Percentiles rank a stretch among this genome's conserved stretches.
These are phyloP conservation scores for Hanseniaspora hatyaiensis DNA, from an alignment of 805 yeast genomes.

Conservation along the genomic window DNA sequence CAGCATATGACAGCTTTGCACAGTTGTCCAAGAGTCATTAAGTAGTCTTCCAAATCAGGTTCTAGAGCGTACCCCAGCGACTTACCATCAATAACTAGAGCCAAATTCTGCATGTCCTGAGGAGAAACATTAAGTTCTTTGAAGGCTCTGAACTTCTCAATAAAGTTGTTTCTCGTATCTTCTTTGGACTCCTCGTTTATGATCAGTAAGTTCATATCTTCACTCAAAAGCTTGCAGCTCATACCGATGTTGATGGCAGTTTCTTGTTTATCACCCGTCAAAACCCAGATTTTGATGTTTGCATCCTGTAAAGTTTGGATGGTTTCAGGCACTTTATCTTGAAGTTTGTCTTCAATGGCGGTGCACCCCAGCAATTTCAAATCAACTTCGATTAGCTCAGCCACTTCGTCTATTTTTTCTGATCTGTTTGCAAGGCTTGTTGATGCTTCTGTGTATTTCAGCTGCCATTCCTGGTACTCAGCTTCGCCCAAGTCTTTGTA, in stretches of 20 bases:
- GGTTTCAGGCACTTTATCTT: slow-evolving; percentile 97
- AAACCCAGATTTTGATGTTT: slow-evolving; percentile 93
- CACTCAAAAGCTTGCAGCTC: slow-evolving; percentile 89
- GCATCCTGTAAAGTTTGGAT: slow-evolving; percentile 91
- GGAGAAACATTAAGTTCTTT: slow-evolving; percentile 50
- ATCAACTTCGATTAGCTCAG: slow-evolving; percentile 74
- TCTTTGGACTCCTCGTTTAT: slow-evolving; percentile 76
- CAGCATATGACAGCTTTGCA: slow-evolving; percentile 97
- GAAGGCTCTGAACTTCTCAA: slow-evolving; percentile 66
- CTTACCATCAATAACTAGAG: slow-evolving; percentile 87
- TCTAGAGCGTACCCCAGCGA: slow-evolving; percentile 81
- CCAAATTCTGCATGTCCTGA: slow-evolving; percentile 66
- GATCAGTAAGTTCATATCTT: slow-evolving; percentile 86
- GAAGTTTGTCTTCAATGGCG: slow-evolving; percentile 94
- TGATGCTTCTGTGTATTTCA: slow-evolving; percentile 62
- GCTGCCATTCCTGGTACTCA: slow-evolving; percentile 65
- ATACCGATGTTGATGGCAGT: slow-evolving; percentile 97
- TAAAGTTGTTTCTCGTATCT: slow-evolving; percentile 62
- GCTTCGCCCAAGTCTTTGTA: slow-evolving; percentile 64
- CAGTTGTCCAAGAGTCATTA: slow-evolving; percentile 66
- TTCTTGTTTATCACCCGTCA: slow-evolving; percentile 97
- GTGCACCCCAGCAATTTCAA: slow-evolving; percentile 86
- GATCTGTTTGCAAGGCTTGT: slow-evolving; percentile 67
- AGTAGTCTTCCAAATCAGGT: slow-evolving; percentile 60
- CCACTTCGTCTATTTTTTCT: slow-evolving; percentile 71